Evolutionary conservation across 164 flowering plant species (phyloP).

Genomic region (Tetracentron sinense): DNA sequence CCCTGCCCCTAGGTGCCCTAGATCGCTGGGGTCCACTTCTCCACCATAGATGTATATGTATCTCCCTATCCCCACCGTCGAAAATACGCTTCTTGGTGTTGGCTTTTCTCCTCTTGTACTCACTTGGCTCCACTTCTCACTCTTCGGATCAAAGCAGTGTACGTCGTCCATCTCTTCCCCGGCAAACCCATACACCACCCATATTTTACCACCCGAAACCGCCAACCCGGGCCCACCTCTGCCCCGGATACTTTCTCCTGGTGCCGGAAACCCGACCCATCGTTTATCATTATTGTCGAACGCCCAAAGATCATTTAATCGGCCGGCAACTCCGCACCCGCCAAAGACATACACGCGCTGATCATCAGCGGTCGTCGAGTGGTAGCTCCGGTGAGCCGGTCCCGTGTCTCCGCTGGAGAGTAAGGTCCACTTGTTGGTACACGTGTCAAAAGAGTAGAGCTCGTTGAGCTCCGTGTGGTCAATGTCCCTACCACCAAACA

Average conservation of each 20-base stretch:
- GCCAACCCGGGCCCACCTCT: slow-evolving; percentile 89
- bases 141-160: slow-evolving; percentile 58
- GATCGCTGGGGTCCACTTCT: slow-evolving; percentile 94
- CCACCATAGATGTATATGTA: slow-evolving; percentile 64
- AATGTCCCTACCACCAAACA: slow-evolving; percentile 84
- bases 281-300: slow-evolving; percentile 39
- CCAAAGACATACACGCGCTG: slow-evolving; percentile 70
- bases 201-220: slow-evolving; percentile 52
- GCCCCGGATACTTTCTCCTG: slow-evolving; percentile 56
- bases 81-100: slow-evolving; percentile 77
- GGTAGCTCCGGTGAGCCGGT: slow-evolving; percentile 79
- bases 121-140: slow-evolving; percentile 54
- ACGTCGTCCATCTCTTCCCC: slow-evolving; percentile 82
- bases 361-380: slow-evolving; percentile 65
- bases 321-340: slow-evolving; percentile 72
- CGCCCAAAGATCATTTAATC: slow-evolving; percentile 83
- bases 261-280: slow-evolving; percentile 53
- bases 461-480: slow-evolving; percentile 77
- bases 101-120: slow-evolving; percentile 83
- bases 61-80: slow-evolving; percentile 56
- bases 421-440: slow-evolving; percentile 56
- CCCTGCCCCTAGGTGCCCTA: slow-evolving; percentile 91
- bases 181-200: slow-evolving; percentile 90
- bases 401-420: slow-evolving; percentile 52
- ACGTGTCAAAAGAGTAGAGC: slow-evolving; percentile 76